Evolutionary conservation across 176 grass and related monocot species (phyloP), one percentile per base, ranked within the genome.

Genomic region (Hsuehochloa calcarea): DNA sequence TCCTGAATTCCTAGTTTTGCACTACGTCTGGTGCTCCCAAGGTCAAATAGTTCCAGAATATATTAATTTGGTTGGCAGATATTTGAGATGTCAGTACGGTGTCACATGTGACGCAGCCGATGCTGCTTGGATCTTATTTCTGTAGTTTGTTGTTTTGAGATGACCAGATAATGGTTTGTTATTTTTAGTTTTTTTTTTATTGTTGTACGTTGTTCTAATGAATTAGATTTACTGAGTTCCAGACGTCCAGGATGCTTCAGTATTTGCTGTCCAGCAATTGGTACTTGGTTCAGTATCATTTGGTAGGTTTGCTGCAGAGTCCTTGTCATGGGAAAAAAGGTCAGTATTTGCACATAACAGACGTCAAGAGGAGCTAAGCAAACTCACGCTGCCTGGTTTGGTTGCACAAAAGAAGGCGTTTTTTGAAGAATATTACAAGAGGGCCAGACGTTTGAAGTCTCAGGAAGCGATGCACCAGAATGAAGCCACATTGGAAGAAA

Each of bases 341-440:
- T 97, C 94, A 19, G 82, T 90, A 8, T 97, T 97, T 87, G 87
- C 41, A 41, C 74, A 80, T 75, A 85, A 97, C 67, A 90, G 82
- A 25, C 80, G 89, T 5, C 88, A 94, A 87, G 94, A 97, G 69
- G 94, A 97, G 84, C 63, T 97, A 84, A 82, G 80, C 13, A 92
- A 89, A 65, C 85, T 92, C 71, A 92, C 84, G 1, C 47, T 26
- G 31, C 92, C 90, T 68, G 94, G 94, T 72, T 92, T 92, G 70
- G 94, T 97, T 89, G 92, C 94, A 22, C 69, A 92, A 85, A 97
- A 94, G 63, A 97, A 94, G 80, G 94, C 92, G 4, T 97, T 90
- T 67, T 97, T 97, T 70, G 94, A 97, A 94, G 92, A 97, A 64
- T 97, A 94, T 85, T 97, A 87, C 88, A 87, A 88, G 77, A 94